A percentile compares a stretch with the other conserved stretches of the same genome.
Evolutionary conservation across 148 eudicot species (phyloP).

Genomic region (Fagopyrum homotropicum): DNA sequence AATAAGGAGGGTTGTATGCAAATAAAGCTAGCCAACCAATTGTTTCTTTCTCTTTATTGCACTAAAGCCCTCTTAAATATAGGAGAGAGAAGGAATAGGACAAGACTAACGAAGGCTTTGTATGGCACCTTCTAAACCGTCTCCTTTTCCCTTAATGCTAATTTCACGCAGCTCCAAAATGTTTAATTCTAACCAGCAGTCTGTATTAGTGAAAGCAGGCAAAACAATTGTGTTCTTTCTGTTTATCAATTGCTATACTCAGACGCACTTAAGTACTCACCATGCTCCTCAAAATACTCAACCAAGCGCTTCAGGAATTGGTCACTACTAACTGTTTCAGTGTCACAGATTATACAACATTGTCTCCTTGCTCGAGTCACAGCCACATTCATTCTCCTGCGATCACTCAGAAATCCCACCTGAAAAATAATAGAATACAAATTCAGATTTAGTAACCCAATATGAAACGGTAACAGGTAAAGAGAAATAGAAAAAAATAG

Average conservation of each 20-base stretch:
- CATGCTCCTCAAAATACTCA: slow-evolving; percentile 93
- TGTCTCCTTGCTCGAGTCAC: slow-evolving; percentile 98
- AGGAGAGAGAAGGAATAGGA: not conserved
- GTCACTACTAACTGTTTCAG: slow-evolving; percentile 86
- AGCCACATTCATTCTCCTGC: slow-evolving; percentile 95
- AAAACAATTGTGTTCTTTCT: not conserved
- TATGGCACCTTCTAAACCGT: not conserved
- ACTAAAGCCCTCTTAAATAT: not conserved
- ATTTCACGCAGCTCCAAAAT: slow-evolving; percentile 1
- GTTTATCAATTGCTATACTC: slow-evolving; percentile 53
- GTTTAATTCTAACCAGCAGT: not conserved
- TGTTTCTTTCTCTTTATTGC: not conserved
- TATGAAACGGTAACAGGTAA: not conserved
- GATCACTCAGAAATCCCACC: slow-evolving; percentile 94
- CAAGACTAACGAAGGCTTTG: not conserved
- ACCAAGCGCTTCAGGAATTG: slow-evolving; percentile 75
- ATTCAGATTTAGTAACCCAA: not conserved
- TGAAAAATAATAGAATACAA: slow-evolving; percentile 21
- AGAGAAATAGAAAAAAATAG: not conserved
- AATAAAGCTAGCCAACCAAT: not conserved
- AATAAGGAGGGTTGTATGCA: not conserved
- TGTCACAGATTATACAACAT: slow-evolving; percentile 85
- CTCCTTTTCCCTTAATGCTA: not conserved
- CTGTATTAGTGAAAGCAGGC: not conserved
- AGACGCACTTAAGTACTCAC: slow-evolving; percentile 89